Conservation (phyloP, 1,139 yeast genomes). For the Lodderomyces oxycetoniae region DNA sequence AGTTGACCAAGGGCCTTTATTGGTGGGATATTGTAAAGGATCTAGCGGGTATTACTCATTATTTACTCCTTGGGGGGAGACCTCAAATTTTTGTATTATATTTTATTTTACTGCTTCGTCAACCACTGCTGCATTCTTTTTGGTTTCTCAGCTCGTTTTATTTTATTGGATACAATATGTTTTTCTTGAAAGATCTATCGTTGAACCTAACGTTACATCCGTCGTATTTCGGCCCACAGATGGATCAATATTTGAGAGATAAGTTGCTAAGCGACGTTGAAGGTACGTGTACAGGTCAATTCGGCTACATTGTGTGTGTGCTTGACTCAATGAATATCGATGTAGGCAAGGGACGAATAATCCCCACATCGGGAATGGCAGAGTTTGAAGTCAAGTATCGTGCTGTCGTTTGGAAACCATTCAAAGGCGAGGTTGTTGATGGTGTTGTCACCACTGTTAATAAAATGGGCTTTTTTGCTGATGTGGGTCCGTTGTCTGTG, state of each 20-base stretch:
- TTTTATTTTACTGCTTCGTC: no score
- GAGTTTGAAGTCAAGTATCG: slow-evolving; percentile 94
- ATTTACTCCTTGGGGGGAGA: no score
- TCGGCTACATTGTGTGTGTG: slow-evolving; percentile 95
- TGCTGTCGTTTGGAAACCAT: slow-evolving; percentile 98
- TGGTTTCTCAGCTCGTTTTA: neutral
- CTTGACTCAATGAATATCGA: slow-evolving; percentile 92
- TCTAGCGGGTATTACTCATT: no score
- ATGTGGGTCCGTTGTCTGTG: slow-evolving; percentile 94
- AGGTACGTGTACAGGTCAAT: slow-evolving; percentile 98
- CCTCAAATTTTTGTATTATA: neutral
- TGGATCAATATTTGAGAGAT: slow-evolving; percentile 88
- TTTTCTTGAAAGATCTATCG: slow-evolving; percentile 75
- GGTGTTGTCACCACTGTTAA: slow-evolving; percentile 93
- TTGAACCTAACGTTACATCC: slow-evolving; percentile 93
- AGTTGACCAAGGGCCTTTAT: no score
- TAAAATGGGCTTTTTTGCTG: slow-evolving; percentile 96
- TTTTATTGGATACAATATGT: slow-evolving; percentile 22
- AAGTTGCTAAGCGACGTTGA: slow-evolving; percentile 92
- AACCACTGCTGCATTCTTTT: no score
- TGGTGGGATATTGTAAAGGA: no score
- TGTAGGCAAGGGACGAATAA: slow-evolving; percentile 89
- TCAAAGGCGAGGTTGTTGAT: slow-evolving; percentile 97
- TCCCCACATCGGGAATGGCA: slow-evolving; percentile 89
- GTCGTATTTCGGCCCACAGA: slow-evolving; percentile 94